Evolutionary conservation across 73 alveolate species (phyloP), one percentile per base, ranked within the genome.

Genomic region (Halteria grandinella): DNA sequence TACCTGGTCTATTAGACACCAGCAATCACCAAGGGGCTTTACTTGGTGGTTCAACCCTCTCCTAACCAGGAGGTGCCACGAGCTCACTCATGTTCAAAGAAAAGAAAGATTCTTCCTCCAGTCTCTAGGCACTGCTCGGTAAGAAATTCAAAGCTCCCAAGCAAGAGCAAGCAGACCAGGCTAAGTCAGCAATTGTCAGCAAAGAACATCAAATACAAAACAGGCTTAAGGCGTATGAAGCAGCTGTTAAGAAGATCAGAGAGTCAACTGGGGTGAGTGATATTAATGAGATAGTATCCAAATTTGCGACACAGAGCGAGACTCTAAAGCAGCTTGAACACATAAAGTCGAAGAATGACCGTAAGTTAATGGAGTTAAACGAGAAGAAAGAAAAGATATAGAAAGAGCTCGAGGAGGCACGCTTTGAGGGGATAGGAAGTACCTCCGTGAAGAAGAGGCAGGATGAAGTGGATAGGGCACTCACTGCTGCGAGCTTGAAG

Each of bases 261-360:
- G 99, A 95, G 44, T 96, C 98, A 2, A 95, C 99, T 29, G 99
- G 99, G 0, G 99, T 96, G 17, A 89, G 96, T 69, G 99, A 97
- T 84, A 97, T 96, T 27, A 97, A 97, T 83, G 99, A 97, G 79
- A 91, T 97, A 63, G 95, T 97, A 69, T 96, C 96, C 75, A 96
- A 97, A 83, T 97, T 93, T 81, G 92, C 97, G 20, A 97, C 99
- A 48, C 95, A 96, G 83, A 97, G 89, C 51, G 99, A 95, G 77
- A 96, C 99, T 0, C 77, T 81, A n/a, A n/a, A n/a, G n/a, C n/a
- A n/a, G n/a, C 87, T 96, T 40, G 76, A 75, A 74, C 94, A 91
- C 63, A 88, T 92, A 47, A 81, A 91, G 60, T 87, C 80, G 39
- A 98, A 94, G 28, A 84, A 90, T 77, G 97, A 94, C 49, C 86